Conservation (phyloP, 2,329 filamentous ascomycete genomes). For the Seiridium unicorne region DNA sequence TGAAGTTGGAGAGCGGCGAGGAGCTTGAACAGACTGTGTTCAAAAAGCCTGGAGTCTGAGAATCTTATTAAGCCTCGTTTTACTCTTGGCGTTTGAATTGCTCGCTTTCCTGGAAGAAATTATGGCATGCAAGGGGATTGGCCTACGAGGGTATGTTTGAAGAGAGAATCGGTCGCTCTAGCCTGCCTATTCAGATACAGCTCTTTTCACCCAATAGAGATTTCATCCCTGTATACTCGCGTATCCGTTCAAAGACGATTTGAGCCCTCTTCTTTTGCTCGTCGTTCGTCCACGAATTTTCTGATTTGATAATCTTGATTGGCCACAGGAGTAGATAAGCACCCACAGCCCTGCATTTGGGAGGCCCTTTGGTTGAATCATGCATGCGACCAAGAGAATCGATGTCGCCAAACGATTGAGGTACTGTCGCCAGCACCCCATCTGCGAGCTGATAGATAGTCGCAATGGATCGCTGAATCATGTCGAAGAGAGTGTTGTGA, state of each 20-base stretch:
- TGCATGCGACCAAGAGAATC: constrained; percentile 20
- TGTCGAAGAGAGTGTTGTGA: constrained; percentile 10
- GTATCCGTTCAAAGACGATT: constrained; percentile 32
- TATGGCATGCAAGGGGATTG: not conserved
- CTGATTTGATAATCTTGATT: constrained; percentile 31
- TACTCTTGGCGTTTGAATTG: too few species aligned
- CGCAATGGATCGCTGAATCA: constrained; percentile 17
- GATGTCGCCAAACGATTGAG: constrained; percentile 35
- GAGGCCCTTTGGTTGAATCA: constrained; percentile 13
- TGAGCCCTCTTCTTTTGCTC: constrained; percentile 26
- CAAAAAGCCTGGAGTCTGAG: constrained; percentile 7
- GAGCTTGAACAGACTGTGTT: constrained; percentile 32
- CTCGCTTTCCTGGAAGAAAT: not conserved
- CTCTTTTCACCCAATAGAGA: constrained; percentile 26
- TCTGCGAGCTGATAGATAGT: constrained; percentile 28
- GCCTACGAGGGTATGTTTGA: not conserved
- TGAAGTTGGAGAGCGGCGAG: constrained; percentile 33
- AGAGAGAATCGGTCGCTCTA: too few species aligned
- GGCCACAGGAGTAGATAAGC: constrained; percentile 38
- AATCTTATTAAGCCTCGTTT: not conserved
- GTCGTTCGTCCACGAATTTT: constrained; percentile 15
- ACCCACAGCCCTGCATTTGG: constrained; percentile 30
- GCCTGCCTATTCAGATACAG: constrained; percentile 7
- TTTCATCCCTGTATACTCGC: constrained; percentile 38
- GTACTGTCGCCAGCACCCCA: constrained; percentile 33